Percentiles rank a stretch among this genome's conserved stretches.
phyloP scores from a whole-genome alignment of 1,139 yeast genomes.

The Blastobotrys petasosporus region DNA sequence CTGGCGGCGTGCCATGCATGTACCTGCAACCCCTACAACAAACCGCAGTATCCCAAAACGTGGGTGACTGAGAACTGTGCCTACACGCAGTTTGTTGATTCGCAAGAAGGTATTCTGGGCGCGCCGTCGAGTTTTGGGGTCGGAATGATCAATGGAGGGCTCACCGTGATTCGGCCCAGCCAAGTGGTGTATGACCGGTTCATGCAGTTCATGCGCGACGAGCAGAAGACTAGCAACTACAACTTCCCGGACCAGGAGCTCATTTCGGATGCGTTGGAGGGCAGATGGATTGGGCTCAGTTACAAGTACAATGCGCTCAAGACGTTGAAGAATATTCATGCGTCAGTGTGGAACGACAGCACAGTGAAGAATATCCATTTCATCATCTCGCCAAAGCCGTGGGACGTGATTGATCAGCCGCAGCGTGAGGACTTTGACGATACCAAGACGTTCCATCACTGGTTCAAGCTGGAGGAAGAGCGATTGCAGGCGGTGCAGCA shows the following conservation, averaged over 20 bases:
- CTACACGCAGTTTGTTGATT: slow-evolving; percentile 35
- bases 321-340: slow-evolving; percentile 41
- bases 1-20: slow-evolving; percentile 56
- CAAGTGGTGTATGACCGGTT: slow-evolving; percentile 36
- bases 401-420: slow-evolving; percentile 38
- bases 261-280: slow-evolving; percentile 45
- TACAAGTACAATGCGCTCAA: slow-evolving; percentile 50
- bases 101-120: slow-evolving; percentile 34
- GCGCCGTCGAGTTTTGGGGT: slow-evolving; percentile 40
- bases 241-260: slow-evolving; percentile 55
- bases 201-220: slow-evolving; percentile 34
- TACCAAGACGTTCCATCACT: slow-evolving; percentile 32
- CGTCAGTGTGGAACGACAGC: slow-evolving; percentile 40
- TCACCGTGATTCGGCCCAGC: slow-evolving; percentile 44
- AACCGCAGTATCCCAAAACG: slow-evolving; percentile 46
- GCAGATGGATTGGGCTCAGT: slow-evolving; percentile 45
- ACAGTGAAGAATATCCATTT: slow-evolving; percentile 51
- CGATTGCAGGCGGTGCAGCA: slow-evolving; percentile 28
- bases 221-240: slow-evolving; percentile 36
- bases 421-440: slow-evolving; percentile 23
- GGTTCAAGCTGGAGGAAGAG: slow-evolving; percentile 23
- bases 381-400: slow-evolving; percentile 52
- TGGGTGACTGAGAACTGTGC: slow-evolving; percentile 48
- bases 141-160: slow-evolving; percentile 49
- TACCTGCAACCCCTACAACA: slow-evolving; percentile 49